phyloP scores from a whole-genome alignment of 305 asterid genomes.

The Ruellia speciosa region DNA sequence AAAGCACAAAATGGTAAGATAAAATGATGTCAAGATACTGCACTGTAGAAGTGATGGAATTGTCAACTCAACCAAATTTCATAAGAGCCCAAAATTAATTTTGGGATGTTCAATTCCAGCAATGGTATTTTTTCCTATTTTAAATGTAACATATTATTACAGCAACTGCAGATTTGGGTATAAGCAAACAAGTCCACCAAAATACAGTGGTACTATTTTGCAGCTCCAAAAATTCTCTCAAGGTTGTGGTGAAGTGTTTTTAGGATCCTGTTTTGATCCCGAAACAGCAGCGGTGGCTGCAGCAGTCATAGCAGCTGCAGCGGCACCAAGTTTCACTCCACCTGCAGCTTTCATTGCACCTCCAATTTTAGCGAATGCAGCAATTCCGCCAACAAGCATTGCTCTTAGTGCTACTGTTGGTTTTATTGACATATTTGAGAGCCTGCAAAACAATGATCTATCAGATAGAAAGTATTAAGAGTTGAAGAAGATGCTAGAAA shows the following conservation, averaged over 20 bases:
- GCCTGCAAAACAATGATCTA: slow-evolving; percentile 11
- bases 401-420: slow-evolving; percentile 67
- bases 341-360: slow-evolving; percentile 65
- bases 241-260: slow-evolving; percentile 20
- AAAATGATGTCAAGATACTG: too few species aligned
- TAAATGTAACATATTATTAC: slow-evolving; percentile 16
- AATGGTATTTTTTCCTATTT: too few species aligned
- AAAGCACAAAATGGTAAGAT: too few species aligned
- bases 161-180: slow-evolving; percentile 4
- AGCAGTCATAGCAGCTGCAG: slow-evolving; percentile 72
- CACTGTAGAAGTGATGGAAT: too few species aligned
- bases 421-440: slow-evolving; percentile 38
- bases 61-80: too few species aligned
- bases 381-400: slow-evolving; percentile 62
- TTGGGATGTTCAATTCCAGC: too few species aligned
- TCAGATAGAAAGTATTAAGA: too few species aligned
- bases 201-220: neutral
- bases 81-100: too few species aligned
- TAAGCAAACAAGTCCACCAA: slow-evolving; percentile 13
- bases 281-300: slow-evolving; percentile 68
- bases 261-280: slow-evolving; percentile 39
- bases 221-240: neutral
- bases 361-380: slow-evolving; percentile 61
- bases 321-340: slow-evolving; percentile 61
- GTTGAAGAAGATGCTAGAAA: too few species aligned